Base-by-base conservation (phyloP, 768 basidiomycete species). In the Termitomyces sp. region DNA sequence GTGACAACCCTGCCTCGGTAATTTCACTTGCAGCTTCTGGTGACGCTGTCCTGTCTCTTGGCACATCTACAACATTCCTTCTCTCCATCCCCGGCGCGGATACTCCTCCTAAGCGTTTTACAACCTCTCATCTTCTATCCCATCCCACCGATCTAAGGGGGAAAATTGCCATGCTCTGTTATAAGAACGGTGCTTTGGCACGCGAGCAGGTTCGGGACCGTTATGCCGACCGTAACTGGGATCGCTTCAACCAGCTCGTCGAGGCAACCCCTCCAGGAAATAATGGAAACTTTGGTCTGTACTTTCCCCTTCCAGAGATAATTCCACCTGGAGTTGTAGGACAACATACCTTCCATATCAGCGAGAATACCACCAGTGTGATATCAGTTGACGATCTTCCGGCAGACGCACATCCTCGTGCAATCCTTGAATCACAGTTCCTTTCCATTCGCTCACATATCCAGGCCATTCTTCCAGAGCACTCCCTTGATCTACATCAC, bases 91-190 rank as follows among this genome's bases (percentile, higher is more conserved):
- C 88, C 5, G 86, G 85, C 5, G 73, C 82, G 7, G 78, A 82
- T 58, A 77, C 71, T 4, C 80, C 86, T 16, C 88, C 89, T 4
- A 80, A 82, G 68, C 75, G 89, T 59, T 81, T 88, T 67, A 90
- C 85, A 4, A 86, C 85, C 8, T 91, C 87, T 5, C 90, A 89
- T 70, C 78, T 88, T 20, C 82, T 89, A 57, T 79, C 87, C 1
- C 85, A 88, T 67, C 90, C 88, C 2, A 86, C 85, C 0, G 74
- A 77, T 20, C 66, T 72, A 4, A 74, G 79, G 37, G 84, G 80
- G 1, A 85, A 89, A 65, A 92, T 94, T 66, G 88, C 86, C 32
- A 96, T 96, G 92, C 80, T 95, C 10, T 94, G 92, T 69, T 93
- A 93, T 75, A 94, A 93, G 71, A 90, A 94, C 63, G 91, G 91